These are phyloP conservation scores for Coniferiporia weirii DNA, from an alignment of 1,284 basidiomycete species.

Conservation along the genomic window DNA sequence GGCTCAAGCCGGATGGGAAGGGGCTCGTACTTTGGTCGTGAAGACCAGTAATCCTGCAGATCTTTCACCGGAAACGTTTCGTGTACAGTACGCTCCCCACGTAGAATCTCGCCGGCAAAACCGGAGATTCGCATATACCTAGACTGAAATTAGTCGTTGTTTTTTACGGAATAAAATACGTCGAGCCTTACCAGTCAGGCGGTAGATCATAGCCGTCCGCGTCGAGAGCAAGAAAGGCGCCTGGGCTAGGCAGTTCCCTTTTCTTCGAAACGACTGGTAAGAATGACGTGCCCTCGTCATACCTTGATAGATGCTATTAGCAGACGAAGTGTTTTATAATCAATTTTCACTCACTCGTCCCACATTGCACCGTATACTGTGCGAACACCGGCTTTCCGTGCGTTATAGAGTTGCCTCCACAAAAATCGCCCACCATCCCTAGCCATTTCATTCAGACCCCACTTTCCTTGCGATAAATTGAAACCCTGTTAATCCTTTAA, in stretches of 20 bases:
- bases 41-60: constrained; percentile 66
- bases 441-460: constrained; percentile 60
- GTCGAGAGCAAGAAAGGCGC: constrained; percentile 62
- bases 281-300: constrained; percentile 75
- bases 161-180: constrained; percentile 8
- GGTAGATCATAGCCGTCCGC: constrained; percentile 68
- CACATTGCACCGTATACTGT: constrained; percentile 77
- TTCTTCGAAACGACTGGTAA: constrained; percentile 61
- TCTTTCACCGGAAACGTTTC: constrained; percentile 68
- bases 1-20: constrained; percentile 20
- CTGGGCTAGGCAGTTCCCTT: constrained; percentile 50
- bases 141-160: constrained; percentile 9
- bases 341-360: constrained; percentile 56
- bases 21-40: constrained; percentile 53
- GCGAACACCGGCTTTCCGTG: constrained; percentile 52
- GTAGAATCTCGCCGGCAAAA: constrained; percentile 61
- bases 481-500: constrained; percentile 41
- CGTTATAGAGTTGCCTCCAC: constrained; percentile 70
- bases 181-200: constrained; percentile 54
- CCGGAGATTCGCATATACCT: constrained; percentile 77
- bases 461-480: constrained; percentile 62
- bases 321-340: background rate
- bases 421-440: constrained; percentile 66
- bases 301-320: constrained; percentile 36
- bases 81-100: constrained; percentile 52